Base-by-base conservation (phyloP, 306 rosid genomes). In the Glycyrrhiza uralensis region DNA sequence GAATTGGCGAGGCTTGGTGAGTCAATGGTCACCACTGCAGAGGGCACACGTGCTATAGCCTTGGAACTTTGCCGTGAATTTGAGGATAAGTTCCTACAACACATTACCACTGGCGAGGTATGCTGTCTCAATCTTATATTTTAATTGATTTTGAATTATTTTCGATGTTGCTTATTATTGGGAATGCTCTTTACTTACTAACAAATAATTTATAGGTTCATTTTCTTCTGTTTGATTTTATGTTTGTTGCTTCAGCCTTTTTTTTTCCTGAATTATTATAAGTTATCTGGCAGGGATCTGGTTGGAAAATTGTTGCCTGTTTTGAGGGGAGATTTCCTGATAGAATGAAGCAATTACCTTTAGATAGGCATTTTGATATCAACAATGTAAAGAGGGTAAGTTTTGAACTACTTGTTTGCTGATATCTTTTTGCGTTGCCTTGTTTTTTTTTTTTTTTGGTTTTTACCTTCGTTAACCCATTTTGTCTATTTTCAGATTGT, bases 31-130 rank as follows among this genome's bases (percentile, higher is more conserved):
- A 86, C 89, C 54, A 88, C 91, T 66, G 42, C 97, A 7, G 99
- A 94, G 86, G 99, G 99, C 17, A 94, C 96, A 10, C 90, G 99
- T 47, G 96, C 99, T 14, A 75, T 94, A 83, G 99, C 99, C 69
- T 71, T 91, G 91, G 97, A 94, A 84, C 99, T 94, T 84, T 94
- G 99, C 75, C 99, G 97, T 63, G 99, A 94, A 77, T 94, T 91
- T 77, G 99, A 94, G 85, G 99, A 94, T 82, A 94, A 76, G 87
- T 94, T 94, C 83, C 94, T 94, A 41, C 96, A 79, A 64, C 99
- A 94, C 74, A 84, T 94, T 65, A 87, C 92, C 69, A 64, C 84
- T 47, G 99, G 97, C 76, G 99, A 91, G 96, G 99, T 91, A 79
- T 77, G 94, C 72, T 67, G 49, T 70, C 60, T 66, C 66, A 35